These are phyloP conservation scores for Carex sylvatica DNA, from an alignment of 202 grass and related monocot species.

Conservation along the genomic window DNA sequence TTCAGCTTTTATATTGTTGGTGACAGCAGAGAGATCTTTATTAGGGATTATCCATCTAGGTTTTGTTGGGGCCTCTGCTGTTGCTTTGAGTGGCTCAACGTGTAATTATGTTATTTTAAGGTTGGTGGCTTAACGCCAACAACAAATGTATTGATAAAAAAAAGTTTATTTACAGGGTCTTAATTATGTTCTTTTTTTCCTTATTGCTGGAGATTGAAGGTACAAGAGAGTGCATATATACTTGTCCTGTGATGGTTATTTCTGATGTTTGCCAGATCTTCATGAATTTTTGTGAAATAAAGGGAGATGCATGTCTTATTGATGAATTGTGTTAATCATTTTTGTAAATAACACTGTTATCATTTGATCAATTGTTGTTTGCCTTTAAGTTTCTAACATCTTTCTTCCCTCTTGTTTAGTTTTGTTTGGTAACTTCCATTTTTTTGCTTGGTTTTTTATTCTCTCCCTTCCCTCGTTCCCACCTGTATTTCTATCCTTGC, in stretches of 20 bases:
- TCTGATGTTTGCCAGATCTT: neutral
- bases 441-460: neutral
- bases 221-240: neutral
- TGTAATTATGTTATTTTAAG: slow-evolving; percentile 27
- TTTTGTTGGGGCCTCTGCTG: slow-evolving; percentile 82
- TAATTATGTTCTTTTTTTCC: slow-evolving; percentile 29
- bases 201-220: neutral
- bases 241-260: neutral
- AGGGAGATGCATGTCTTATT: neutral
- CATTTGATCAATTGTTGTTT: neutral
- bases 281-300: neutral
- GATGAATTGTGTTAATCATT: neutral
- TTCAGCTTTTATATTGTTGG: slow-evolving; percentile 84
- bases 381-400: neutral
- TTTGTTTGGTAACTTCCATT: neutral
- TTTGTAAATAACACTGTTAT: neutral
- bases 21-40: slow-evolving; percentile 59
- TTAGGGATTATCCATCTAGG: slow-evolving; percentile 71
- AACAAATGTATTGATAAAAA: no score
- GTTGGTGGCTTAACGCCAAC: no score
- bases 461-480: neutral
- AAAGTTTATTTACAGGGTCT: no score
- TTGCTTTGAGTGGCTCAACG: slow-evolving; percentile 76
- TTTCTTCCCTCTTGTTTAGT: neutral
- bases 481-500: neutral